Percentiles rank a stretch among this genome's conserved stretches.
Evolutionary conservation across 1,139 yeast species (phyloP).

Genomic region (Wickerhamomyces sp.): DNA sequence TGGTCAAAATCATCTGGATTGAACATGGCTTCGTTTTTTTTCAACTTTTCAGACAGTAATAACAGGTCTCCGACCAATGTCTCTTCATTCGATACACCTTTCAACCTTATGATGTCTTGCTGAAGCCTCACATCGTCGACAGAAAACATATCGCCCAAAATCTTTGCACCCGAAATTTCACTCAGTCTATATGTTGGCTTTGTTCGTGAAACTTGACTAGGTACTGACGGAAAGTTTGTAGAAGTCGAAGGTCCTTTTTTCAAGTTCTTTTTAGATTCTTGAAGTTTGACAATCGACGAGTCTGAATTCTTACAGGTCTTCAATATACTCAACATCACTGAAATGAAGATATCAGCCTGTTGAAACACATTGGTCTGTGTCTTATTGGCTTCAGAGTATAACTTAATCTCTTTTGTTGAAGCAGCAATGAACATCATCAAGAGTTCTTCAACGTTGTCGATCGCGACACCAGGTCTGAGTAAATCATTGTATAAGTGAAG

Average conservation of each 20-base stretch:
- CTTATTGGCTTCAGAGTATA: slow-evolving; percentile 39
- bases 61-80: slow-evolving; percentile 42
- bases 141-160: slow-evolving; percentile 38
- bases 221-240: slow-evolving; percentile 13
- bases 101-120: slow-evolving; percentile 41
- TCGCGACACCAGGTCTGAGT: slow-evolving; percentile 45
- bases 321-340: slow-evolving; percentile 45
- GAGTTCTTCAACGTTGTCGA: slow-evolving; percentile 55
- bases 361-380: slow-evolving; percentile 43
- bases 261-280: slow-evolving; percentile 38
- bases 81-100: slow-evolving; percentile 40
- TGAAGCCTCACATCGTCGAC: slow-evolving; percentile 41
- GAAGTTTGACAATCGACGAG: slow-evolving; percentile 37
- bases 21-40: slow-evolving; percentile 36
- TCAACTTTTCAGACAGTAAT: slow-evolving; percentile 28
- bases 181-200: slow-evolving; percentile 43
- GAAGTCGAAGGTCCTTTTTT: slow-evolving; percentile 17
- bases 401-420: slow-evolving; percentile 59
- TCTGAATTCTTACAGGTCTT: slow-evolving; percentile 41
- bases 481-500: slow-evolving; percentile 60
- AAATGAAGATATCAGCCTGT: slow-evolving; percentile 56
- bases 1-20: slow-evolving; percentile 39
- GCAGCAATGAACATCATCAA: slow-evolving; percentile 61
- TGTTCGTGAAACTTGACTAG: slow-evolving; percentile 5
- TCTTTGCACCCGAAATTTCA: slow-evolving; percentile 43